Base-by-base conservation (phyloP, 2,329 filamentous ascomycete genomes). In the Ascochyta viciae-villosae region DNA sequence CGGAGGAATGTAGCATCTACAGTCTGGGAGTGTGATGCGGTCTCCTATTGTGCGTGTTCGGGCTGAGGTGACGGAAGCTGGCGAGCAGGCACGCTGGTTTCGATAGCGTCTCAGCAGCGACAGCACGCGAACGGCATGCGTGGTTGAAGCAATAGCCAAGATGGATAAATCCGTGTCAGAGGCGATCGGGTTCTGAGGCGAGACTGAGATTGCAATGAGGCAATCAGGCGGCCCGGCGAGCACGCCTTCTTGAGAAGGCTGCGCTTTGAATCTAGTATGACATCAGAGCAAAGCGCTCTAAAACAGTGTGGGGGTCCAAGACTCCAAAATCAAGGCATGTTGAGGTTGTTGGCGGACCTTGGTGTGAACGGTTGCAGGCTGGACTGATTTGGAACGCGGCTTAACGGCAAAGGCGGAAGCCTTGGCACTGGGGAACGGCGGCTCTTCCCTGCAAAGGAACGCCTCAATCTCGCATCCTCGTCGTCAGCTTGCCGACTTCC, bases 241-340 rank as follows among this genome's bases (percentile, higher is more conserved):
- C 52, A 55, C 52, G 46, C 41, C 53, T 55, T 50, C 53, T 46
- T 50, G 40, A 55, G 24, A 23, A 12, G 43, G 37, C 42, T 41
- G 37, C 31, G 33, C 37, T 47, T 42, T 33, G 24, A 43, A 27
- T 43, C 13, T 8, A 23, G 15, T n/a, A 50, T 56, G 53, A 56
- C 53, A 56, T 56, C 53, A 56, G 37, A 34, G n/a, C 9, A n/a
- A 38, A 23, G 53, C 42, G 27, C 31, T 24, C 46, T 51, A 51
- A 48, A 47, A 47, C 41, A 12, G 33, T 46, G 52, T 56, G 47
- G 53, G 52, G 42, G 34, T 39, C 31, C 13, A 42, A 27, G 29
- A 31, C 4, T 3, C 12, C 29, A 15, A 31, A 56, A 56, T 19
- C 53, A 50, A 47, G 53, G 53, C 47, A 51, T 26, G n/a, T 13